Percentiles rank a stretch among this genome's conserved stretches.
These are phyloP conservation scores for Emergomyces pasteurianus DNA, from an alignment of 2,329 filamentous ascomycete genomes.

Conservation along the genomic window DNA sequence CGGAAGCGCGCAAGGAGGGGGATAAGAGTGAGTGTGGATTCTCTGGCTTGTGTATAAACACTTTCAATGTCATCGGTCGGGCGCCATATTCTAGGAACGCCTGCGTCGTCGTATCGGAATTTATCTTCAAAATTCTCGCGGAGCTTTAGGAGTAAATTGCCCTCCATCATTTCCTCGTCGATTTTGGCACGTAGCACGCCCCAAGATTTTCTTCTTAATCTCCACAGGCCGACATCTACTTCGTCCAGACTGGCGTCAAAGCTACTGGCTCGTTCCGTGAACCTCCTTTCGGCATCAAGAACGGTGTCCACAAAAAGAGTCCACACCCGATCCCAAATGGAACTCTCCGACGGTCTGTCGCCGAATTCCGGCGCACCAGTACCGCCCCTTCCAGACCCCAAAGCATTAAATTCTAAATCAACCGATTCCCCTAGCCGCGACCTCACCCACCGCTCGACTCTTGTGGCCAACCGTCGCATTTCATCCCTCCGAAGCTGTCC, in stretches of 20 bases:
- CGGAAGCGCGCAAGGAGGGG: constrained; percentile 79
- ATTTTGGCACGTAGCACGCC: constrained; percentile 78
- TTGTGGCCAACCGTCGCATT: constrained; percentile 81
- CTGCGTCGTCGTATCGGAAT: constrained; percentile 92
- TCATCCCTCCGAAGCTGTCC: constrained; percentile 79
- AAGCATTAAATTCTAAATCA: constrained; percentile 88
- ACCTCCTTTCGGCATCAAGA: constrained; percentile 70
- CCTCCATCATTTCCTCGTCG: constrained; percentile 96
- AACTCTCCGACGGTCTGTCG: constrained; percentile 66
- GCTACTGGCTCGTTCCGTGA: constrained; percentile 78
- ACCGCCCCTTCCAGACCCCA: constrained; percentile 77
- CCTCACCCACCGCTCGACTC: constrained; percentile 88
- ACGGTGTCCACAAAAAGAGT: constrained; percentile 70
- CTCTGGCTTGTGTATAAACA: constrained; percentile 79
- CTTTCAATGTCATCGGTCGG: constrained; percentile 96
- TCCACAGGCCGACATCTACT: constrained; percentile 85
- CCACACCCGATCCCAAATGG: constrained; percentile 96
- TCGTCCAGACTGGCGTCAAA: constrained; percentile 88
- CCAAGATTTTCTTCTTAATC: constrained; percentile 88
- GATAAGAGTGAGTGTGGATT: constrained; percentile 83
- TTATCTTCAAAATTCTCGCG: constrained; percentile 99
- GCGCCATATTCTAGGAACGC: constrained; percentile 92
- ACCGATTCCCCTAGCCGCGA: constrained; percentile 77
- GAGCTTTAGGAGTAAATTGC: constrained; percentile 87
- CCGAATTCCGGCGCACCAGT: constrained; percentile 67